Conservation (phyloP, 257 asterid species). For the Lycium ferocissimum region DNA sequence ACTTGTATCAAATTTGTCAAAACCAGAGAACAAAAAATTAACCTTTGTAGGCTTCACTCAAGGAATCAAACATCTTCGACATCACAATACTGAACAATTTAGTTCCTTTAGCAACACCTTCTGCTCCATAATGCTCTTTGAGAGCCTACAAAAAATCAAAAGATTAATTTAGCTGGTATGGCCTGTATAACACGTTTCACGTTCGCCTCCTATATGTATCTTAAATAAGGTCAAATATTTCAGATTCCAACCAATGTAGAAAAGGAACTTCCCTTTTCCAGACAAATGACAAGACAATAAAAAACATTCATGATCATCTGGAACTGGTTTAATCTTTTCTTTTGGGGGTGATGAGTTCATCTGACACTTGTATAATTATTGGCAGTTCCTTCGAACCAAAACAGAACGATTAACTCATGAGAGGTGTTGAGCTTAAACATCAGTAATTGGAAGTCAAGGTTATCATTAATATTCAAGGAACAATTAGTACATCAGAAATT, state of each 20-base stretch:
- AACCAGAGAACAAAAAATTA: conserved; percentile 15
- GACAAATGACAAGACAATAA: conserved; percentile 1
- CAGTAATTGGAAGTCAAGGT: background rate
- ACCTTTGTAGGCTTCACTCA: conserved; percentile 73
- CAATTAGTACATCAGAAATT: background rate
- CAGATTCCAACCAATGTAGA: background rate
- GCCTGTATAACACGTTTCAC: conserved; percentile 13
- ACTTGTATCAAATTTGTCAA: background rate
- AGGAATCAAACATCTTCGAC: conserved; percentile 66
- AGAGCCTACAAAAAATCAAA: conserved; percentile 58
- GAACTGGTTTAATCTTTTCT: background rate
- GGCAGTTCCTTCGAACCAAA: background rate
- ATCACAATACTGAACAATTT: conserved; percentile 66
- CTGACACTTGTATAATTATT: background rate
- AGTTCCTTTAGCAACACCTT: conserved; percentile 60
- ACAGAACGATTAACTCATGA: background rate
- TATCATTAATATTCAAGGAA: background rate
- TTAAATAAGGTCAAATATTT: background rate
- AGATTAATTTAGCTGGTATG: background rate
- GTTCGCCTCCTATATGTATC: background rate
- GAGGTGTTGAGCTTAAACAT: background rate
- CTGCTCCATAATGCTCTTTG: conserved; percentile 66
- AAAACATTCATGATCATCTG: background rate
- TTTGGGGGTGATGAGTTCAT: background rate
- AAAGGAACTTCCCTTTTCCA: conserved; percentile 1